A percentile compares a stretch with the other conserved stretches of the same genome.
Conservation (phyloP, 495 filamentous ascomycete species). For the Clavariopsis aquatica region DNA sequence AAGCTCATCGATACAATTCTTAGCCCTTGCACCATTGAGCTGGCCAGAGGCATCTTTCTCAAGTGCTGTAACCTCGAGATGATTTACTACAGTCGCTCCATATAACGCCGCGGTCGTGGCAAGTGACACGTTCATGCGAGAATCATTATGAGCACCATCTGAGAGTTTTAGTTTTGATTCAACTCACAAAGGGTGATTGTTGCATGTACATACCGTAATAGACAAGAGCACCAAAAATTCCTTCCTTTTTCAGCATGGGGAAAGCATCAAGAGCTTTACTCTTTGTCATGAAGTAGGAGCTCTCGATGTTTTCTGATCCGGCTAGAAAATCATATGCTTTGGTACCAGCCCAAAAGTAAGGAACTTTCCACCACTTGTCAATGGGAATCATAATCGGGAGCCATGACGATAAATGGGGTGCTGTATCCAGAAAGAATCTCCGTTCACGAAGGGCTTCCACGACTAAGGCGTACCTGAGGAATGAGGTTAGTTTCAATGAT, state of each 20-base stretch:
- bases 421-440: slow-evolving; percentile 93
- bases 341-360: slow-evolving; percentile 96
- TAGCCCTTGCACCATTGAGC: slow-evolving; percentile 75
- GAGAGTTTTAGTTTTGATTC: slow-evolving; percentile 36
- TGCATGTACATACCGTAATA: slow-evolving; percentile 76
- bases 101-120: slow-evolving; percentile 95
- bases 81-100: slow-evolving; percentile 88
- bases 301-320: slow-evolving; percentile 94
- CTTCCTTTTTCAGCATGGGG: slow-evolving; percentile 91
- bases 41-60: slow-evolving; percentile 77
- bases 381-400: slow-evolving; percentile 97
- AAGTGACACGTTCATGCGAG: slow-evolving; percentile 95
- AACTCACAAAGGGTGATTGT: background rate
- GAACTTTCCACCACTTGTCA: slow-evolving; percentile 95
- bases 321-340: slow-evolving; percentile 95
- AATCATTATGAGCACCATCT: slow-evolving; percentile 97
- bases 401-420: slow-evolving; percentile 92
- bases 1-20: slow-evolving; percentile 67
- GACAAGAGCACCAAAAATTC: slow-evolving; percentile 85
- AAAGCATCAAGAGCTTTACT: slow-evolving; percentile 94
- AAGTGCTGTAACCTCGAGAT: slow-evolving; percentile 83
- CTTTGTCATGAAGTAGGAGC: slow-evolving; percentile 92
- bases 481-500: slow-evolving; percentile 7
- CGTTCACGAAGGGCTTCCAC: slow-evolving; percentile 94
- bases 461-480: slow-evolving; percentile 75